Percentiles rank a stretch among this genome's conserved stretches.
Conservation (phyloP, 192 early-diverging fungal genomes). For the Linnemannia elongata region DNA sequence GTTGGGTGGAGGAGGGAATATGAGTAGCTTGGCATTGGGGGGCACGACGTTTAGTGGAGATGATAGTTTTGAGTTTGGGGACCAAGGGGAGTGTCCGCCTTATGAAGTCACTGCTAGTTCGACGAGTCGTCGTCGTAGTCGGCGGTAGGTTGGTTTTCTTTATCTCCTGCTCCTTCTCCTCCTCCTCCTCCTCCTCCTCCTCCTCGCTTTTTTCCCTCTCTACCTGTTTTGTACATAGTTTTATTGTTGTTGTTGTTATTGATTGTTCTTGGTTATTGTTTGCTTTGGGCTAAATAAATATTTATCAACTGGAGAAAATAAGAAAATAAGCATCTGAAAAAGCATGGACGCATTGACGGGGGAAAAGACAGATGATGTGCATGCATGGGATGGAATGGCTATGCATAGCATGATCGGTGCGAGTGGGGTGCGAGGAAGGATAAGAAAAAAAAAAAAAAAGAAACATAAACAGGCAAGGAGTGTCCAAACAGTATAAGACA, state of each 20-base stretch:
- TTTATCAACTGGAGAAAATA: not conserved
- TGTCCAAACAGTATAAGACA: not conserved
- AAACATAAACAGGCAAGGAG: not conserved
- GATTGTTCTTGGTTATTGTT: not conserved
- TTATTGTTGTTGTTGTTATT: not conserved
- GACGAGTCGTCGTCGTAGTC: slow-evolving; percentile 9
- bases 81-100: slow-evolving; percentile 50
- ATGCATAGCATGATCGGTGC: not conserved
- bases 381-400: too few species aligned
- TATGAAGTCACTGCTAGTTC: slow-evolving; percentile 37
- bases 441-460: not conserved
- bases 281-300: not conserved
- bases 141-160: not conserved
- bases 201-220: too few species aligned
- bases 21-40: not conserved
- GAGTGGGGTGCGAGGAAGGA: not conserved
- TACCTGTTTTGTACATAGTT: not conserved
- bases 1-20: not conserved
- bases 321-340: not conserved
- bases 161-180: not conserved
- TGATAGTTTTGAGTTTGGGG: slow-evolving; percentile 41
- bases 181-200: not conserved
- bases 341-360: not conserved
- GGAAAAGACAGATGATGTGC: too few species aligned
- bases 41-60: slow-evolving; percentile 46